phyloP scores from a whole-genome alignment of 2,329 filamentous ascomycete species.

The Sclerotinia nivalis region DNA sequence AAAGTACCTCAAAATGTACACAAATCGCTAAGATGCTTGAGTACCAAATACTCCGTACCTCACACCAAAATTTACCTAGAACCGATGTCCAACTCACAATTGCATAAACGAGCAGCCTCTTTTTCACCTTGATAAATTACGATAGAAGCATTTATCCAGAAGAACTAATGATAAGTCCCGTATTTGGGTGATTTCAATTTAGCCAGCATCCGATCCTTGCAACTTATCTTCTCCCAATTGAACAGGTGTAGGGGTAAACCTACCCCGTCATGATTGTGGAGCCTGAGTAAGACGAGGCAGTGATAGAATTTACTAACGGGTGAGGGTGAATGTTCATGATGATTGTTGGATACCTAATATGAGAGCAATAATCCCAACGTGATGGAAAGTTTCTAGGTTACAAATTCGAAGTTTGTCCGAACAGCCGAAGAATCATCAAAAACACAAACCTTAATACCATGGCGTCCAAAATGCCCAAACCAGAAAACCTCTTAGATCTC shows the following conservation, averaged over 20 bases:
- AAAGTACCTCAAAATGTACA: not conserved
- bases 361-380: too few relatives aligned
- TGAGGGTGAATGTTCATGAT: not conserved
- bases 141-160: not conserved
- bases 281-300: not conserved
- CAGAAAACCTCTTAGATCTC: slow-evolving; percentile 46
- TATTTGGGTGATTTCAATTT: not conserved
- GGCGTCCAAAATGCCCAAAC: not conserved
- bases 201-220: slow-evolving; percentile 12
- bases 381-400: not conserved
- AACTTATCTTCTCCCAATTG: slow-evolving; percentile 6
- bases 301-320: not conserved
- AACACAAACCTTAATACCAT: not conserved
- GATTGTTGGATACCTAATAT: too few relatives aligned
- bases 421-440: not conserved
- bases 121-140: not conserved
- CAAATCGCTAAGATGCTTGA: not conserved
- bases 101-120: not conserved
- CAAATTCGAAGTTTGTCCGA: not conserved
- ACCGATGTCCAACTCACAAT: not conserved
- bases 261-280: not conserved
- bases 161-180: not conserved
- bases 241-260: not conserved
- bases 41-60: not conserved
- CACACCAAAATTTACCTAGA: not conserved